Percentiles rank a stretch among this genome's conserved stretches.
Conservation (phyloP, 2,329 filamentous ascomycete genomes). For the Mariannaea sp. region DNA sequence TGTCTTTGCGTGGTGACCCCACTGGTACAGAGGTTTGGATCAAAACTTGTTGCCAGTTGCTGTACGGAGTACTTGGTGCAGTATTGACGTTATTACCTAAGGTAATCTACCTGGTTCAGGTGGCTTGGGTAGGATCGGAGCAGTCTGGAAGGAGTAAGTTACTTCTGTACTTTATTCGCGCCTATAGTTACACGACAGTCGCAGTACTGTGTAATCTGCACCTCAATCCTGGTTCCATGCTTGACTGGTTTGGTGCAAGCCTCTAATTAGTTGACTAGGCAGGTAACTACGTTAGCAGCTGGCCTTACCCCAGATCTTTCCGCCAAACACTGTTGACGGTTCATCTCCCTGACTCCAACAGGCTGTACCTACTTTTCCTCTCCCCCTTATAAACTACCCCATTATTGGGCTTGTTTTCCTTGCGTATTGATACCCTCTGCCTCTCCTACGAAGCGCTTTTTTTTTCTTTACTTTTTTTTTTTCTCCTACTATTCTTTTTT, state of each 20-base stretch:
- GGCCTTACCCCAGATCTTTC: constrained; percentile 11
- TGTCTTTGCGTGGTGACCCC: too few relatives aligned
- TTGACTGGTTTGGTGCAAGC: background rate
- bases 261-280: too few relatives aligned
- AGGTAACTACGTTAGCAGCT: too few relatives aligned
- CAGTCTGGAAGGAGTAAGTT: too few relatives aligned
- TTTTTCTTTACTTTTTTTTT: background rate
- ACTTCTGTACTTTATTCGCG: too few relatives aligned
- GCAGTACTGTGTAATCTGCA: too few relatives aligned
- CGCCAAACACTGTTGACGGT: constrained; percentile 1
- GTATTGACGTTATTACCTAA: too few relatives aligned
- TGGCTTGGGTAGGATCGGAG: background rate
- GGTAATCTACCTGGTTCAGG: background rate
- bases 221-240: constrained; percentile 1
- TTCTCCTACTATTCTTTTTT: background rate
- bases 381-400: background rate
- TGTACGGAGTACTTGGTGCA: too few relatives aligned
- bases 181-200: too few relatives aligned
- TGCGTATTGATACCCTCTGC: background rate
- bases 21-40: too few relatives aligned
- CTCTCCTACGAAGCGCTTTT: background rate
- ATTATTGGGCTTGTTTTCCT: background rate
- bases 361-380: background rate
- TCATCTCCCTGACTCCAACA: too few relatives aligned
- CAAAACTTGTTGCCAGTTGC: too few relatives aligned